Conservation (phyloP, 495 filamentous ascomycete species). For the Lasiosphaeria ovina region DNA sequence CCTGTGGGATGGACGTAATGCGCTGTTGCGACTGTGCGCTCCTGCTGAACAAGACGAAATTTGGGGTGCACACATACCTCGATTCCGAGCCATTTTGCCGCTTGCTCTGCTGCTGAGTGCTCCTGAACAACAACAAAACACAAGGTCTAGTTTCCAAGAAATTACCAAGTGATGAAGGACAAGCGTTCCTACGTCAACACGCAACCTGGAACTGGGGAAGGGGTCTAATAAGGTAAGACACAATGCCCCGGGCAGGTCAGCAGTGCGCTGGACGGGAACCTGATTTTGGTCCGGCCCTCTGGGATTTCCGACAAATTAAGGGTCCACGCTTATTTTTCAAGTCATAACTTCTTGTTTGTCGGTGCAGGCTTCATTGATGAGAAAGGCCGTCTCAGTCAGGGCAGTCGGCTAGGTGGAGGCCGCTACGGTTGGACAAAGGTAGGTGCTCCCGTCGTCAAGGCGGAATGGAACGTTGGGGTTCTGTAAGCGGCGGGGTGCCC, state of each 20-base stretch:
- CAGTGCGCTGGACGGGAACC: background rate
- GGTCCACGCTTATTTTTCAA: background rate
- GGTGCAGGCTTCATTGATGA: background rate
- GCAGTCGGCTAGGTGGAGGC: background rate
- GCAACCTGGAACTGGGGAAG: background rate
- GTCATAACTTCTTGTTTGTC: background rate
- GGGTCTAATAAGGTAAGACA: background rate
- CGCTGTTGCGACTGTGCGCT: no score
- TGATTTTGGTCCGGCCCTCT: background rate
- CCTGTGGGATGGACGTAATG: no score
- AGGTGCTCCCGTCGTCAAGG: background rate
- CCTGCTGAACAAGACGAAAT: background rate
- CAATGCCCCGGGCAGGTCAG: background rate
- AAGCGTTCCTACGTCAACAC: conserved; percentile 1
- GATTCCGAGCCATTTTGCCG: conserved; percentile 43
- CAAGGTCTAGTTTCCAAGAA: background rate
- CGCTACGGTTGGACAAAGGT: background rate
- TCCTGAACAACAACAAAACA: no score
- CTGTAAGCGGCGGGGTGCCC: no score
- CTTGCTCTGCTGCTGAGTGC: background rate
- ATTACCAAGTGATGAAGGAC: background rate
- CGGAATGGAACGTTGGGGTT: no score
- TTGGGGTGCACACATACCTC: conserved; percentile 43
- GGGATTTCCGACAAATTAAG: background rate
- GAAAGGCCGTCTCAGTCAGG: background rate